A percentile compares a stretch with the other conserved stretches of the same genome.
Conservation (phyloP, 2,329 filamentous ascomycete genomes). For the Talaromyces pinophilus region DNA sequence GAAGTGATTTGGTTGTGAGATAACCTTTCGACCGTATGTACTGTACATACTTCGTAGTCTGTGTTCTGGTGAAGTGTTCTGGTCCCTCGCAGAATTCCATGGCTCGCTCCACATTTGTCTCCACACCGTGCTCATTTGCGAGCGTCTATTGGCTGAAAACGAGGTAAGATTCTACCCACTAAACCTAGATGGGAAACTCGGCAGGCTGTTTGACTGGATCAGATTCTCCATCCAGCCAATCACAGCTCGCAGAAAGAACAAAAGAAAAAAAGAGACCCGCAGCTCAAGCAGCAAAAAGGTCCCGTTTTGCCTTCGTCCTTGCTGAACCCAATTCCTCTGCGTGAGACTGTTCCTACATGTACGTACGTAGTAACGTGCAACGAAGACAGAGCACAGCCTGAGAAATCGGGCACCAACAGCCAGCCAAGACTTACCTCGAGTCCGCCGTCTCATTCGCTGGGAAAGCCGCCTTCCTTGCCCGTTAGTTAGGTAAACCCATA, state of each 20-base stretch:
- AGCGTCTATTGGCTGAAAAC: not conserved
- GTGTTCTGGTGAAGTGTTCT: no score
- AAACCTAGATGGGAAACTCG: not conserved
- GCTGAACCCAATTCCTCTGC: not conserved
- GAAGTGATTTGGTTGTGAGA: slow-evolving; percentile 68
- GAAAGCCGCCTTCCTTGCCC: slow-evolving; percentile 7
- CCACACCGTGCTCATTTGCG: not conserved
- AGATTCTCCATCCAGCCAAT: not conserved
- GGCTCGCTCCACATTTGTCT: not conserved
- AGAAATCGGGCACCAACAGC: slow-evolving; percentile 4
- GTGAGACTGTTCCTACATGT: slow-evolving; percentile 23
- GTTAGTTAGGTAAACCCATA: not conserved
- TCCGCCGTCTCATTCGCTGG: slow-evolving; percentile 8
- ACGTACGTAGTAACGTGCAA: not conserved
- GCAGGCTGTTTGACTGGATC: slow-evolving; percentile 9
- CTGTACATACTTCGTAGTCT: no score
- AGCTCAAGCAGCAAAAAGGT: not conserved
- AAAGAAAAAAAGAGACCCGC: slow-evolving; percentile 13
- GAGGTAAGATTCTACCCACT: not conserved
- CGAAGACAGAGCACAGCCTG: not conserved
- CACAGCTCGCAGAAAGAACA: not conserved
- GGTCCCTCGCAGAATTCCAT: not conserved
- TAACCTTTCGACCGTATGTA: not conserved
- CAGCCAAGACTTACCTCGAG: not conserved
- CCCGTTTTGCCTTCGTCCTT: slow-evolving; percentile 10